phyloP scores from a whole-genome alignment of 768 basidiomycete species.

The Plicaturopsis crispa region DNA sequence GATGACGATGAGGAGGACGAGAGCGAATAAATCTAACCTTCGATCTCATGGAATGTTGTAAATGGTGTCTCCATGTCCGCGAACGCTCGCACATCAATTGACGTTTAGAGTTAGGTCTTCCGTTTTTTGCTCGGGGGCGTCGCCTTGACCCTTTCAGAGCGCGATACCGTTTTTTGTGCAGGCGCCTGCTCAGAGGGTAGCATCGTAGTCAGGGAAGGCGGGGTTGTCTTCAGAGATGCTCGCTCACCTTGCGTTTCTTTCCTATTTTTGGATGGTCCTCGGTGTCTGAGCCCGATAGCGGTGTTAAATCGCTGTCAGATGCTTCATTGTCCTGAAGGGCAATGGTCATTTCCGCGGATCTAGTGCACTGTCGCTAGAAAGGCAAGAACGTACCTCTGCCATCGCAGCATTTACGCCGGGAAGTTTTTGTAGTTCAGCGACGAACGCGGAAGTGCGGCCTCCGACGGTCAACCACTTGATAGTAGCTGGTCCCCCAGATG shows the following conservation, averaged over 20 bases:
- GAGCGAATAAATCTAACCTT: slow-evolving; percentile 34
- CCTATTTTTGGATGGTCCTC: neutral
- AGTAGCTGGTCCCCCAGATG: slow-evolving; percentile 61
- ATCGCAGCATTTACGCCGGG: slow-evolving; percentile 1
- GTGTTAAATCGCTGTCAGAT: neutral
- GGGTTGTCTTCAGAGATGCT: too few species aligned
- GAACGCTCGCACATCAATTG: too few species aligned
- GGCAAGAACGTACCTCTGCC: neutral
- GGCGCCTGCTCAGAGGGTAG: too few species aligned
- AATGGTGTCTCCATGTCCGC: too few species aligned
- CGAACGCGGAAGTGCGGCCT: slow-evolving; percentile 70
- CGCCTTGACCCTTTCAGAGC: too few species aligned
- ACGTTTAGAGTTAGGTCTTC: too few species aligned
- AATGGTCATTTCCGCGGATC: too few species aligned
- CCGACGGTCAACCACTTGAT: slow-evolving; percentile 72
- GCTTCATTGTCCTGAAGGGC: too few species aligned
- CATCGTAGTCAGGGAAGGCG: too few species aligned
- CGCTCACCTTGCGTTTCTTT: neutral
- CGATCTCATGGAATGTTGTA: too few species aligned
- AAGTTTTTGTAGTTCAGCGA: slow-evolving; percentile 50
- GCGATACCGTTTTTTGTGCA: too few species aligned
- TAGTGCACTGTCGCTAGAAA: neutral
- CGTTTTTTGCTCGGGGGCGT: too few species aligned
- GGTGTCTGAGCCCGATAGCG: neutral
- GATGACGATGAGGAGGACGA: slow-evolving; percentile 46